Evolutionary conservation across 306 rosid species (phyloP).

Genomic region (Adenanthera pavonina): DNA sequence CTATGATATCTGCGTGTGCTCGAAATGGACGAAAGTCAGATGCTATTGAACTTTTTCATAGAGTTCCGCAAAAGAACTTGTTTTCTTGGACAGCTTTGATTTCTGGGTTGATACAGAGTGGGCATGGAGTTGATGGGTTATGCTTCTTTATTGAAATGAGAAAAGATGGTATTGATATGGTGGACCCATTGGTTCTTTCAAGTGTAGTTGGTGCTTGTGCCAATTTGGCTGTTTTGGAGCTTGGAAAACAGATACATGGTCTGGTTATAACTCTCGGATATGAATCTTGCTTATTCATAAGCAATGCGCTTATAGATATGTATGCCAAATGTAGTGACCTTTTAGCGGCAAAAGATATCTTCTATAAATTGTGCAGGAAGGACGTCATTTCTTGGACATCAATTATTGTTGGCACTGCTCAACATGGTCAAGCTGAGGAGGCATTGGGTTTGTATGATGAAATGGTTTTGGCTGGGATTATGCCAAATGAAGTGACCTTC

Average conservation of each 20-base stretch:
- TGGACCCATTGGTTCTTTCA: conserved; percentile 82
- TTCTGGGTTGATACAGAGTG: conserved; percentile 89
- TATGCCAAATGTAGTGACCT: conserved; percentile 90
- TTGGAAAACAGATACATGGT: conserved; percentile 81
- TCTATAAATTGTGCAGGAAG: conserved; percentile 56
- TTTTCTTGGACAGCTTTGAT: conserved; percentile 88
- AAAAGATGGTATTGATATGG: conserved; percentile 59
- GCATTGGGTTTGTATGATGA: conserved; percentile 70
- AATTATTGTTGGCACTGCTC: conserved; percentile 82
- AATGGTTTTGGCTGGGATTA: conserved; percentile 67
- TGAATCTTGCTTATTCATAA: conserved; percentile 75
- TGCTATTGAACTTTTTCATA: conserved; percentile 59
- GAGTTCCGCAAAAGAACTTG: conserved; percentile 57
- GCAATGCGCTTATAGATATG: conserved; percentile 89
- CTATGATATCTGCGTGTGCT: conserved; percentile 83
- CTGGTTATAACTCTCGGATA: conserved; percentile 68
- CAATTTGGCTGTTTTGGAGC: conserved; percentile 70
- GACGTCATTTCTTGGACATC: conserved; percentile 96
- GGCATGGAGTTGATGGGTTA: conserved; percentile 63
- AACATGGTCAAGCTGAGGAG: conserved; percentile 76
- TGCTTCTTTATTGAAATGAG: conserved; percentile 71
- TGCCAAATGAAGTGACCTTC: conserved; percentile 88
- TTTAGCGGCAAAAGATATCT: conserved; percentile 65
- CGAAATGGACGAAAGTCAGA: conserved; percentile 65
- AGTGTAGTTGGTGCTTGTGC: conserved; percentile 85